These are phyloP conservation scores for Rhodamnia argentea DNA, from an alignment of 345 rosid species.

Conservation along the genomic window DNA sequence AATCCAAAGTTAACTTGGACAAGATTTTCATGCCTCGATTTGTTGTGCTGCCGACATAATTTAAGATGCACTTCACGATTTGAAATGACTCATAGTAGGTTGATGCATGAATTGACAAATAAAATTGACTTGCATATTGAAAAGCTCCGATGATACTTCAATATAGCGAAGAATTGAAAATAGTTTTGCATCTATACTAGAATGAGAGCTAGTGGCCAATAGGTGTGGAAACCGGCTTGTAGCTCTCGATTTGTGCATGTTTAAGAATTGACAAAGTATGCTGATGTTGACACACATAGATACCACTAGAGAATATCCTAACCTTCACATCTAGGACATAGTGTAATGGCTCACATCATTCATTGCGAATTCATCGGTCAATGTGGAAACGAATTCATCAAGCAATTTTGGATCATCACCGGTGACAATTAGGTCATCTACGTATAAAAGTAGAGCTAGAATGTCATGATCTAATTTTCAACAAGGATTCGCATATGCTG, in stretches of 20 bases:
- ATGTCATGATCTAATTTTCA: neutral
- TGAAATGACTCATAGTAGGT: too few relatives aligned
- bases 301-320: neutral
- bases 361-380: neutral
- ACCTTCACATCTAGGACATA: neutral
- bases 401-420: too few relatives aligned
- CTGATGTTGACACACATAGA: neutral
- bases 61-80: too few relatives aligned
- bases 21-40: too few relatives aligned
- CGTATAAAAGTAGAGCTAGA: neutral
- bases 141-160: too few relatives aligned
- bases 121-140: too few relatives aligned
- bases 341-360: neutral
- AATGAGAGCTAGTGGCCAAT: neutral
- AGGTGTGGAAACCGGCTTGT: neutral
- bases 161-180: too few relatives aligned
- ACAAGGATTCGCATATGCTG: neutral
- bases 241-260: neutral
- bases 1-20: too few relatives aligned
- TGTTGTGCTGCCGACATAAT: too few relatives aligned
- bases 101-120: too few relatives aligned
- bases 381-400: neutral
- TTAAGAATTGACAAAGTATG: neutral
- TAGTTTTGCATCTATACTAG: too few relatives aligned
- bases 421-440: neutral